These are phyloP conservation scores for Pseudogymnoascus sp. DNA, from an alignment of 2,329 filamentous ascomycete genomes.

Conservation along the genomic window DNA sequence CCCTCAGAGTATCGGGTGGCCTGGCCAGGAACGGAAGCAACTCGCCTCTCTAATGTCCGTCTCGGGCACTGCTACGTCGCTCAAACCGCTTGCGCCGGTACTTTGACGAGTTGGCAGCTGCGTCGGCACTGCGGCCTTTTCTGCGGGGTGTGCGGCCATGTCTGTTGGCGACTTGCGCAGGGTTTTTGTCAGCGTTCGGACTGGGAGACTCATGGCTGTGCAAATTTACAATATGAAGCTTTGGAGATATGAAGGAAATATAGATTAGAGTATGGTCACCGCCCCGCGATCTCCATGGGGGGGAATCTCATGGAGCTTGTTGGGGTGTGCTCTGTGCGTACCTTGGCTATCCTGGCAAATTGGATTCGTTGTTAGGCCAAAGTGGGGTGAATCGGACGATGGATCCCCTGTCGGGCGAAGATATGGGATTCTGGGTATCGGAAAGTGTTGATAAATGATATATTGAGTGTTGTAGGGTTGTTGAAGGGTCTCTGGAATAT, in stretches of 20 bases:
- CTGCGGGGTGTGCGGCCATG: background rate
- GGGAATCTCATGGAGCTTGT: background rate
- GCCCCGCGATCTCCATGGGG: conserved; percentile 1
- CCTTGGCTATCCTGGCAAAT: conserved; percentile 7
- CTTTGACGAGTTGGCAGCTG: conserved; percentile 22
- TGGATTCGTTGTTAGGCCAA: background rate
- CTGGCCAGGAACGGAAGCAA: conserved; percentile 2
- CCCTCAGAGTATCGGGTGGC: background rate
- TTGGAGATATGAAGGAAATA: background rate
- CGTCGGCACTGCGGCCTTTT: background rate
- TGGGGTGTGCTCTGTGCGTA: conserved; percentile 5
- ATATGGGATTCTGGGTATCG: background rate
- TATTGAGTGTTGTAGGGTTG: background rate
- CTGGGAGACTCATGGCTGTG: background rate
- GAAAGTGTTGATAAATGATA: background rate
- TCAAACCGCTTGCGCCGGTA: conserved; percentile 19
- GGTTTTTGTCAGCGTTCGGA: conserved; percentile 4
- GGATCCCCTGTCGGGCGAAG: background rate
- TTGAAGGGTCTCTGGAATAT: background rate
- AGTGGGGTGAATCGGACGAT: conserved; percentile 1
- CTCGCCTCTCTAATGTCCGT: conserved; percentile 25
- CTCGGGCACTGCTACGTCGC: conserved; percentile 22
- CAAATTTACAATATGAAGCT: background rate
- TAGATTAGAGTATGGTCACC: conserved; percentile 5
- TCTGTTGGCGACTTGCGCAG: background rate